A percentile compares a stretch with the other conserved stretches of the same genome.
phyloP scores from a whole-genome alignment of 116 monocot genomes.

The Phalaenopsis hybrid region DNA sequence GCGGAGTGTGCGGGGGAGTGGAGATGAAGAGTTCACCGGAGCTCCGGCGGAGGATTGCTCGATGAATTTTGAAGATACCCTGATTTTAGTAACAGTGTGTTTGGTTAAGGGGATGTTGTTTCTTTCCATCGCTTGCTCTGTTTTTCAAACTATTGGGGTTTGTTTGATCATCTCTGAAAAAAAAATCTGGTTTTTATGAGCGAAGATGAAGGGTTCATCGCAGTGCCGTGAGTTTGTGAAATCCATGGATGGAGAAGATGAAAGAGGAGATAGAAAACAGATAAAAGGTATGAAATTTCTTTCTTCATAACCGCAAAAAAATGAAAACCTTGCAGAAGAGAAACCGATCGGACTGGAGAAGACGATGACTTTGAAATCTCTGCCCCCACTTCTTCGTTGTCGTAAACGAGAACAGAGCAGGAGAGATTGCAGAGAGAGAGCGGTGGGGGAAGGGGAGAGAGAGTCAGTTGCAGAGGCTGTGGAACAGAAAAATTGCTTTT shows the following conservation, averaged over 20 bases:
- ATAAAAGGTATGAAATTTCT: too few species aligned
- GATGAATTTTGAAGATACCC: slow-evolving; percentile 18
- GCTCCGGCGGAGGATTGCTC: neutral
- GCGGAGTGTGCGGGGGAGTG: slow-evolving; percentile 17
- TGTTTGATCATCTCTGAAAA: neutral
- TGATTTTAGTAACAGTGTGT: slow-evolving; percentile 20
- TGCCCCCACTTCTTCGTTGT: too few species aligned
- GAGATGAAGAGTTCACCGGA: neutral
- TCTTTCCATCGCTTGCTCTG: neutral
- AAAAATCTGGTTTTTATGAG: neutral
- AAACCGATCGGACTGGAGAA: too few species aligned
- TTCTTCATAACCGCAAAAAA: too few species aligned
- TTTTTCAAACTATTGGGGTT: neutral
- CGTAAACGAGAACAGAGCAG: too few species aligned
- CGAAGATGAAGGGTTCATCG: neutral
- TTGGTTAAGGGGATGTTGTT: neutral
- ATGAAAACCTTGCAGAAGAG: too few species aligned
- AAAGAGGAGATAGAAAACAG: neutral
- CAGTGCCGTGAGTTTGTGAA: neutral
- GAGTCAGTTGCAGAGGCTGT: neutral
- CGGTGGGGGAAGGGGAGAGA: neutral
- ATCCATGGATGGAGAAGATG: too few species aligned
- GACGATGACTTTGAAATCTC: too few species aligned
- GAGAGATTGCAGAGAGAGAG: neutral
- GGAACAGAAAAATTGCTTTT: neutral